A percentile compares a stretch with the other conserved stretches of the same genome.
These are phyloP conservation scores for Ophiocordyceps sinensis DNA, from an alignment of 2,329 filamentous ascomycete species.

Conservation along the genomic window DNA sequence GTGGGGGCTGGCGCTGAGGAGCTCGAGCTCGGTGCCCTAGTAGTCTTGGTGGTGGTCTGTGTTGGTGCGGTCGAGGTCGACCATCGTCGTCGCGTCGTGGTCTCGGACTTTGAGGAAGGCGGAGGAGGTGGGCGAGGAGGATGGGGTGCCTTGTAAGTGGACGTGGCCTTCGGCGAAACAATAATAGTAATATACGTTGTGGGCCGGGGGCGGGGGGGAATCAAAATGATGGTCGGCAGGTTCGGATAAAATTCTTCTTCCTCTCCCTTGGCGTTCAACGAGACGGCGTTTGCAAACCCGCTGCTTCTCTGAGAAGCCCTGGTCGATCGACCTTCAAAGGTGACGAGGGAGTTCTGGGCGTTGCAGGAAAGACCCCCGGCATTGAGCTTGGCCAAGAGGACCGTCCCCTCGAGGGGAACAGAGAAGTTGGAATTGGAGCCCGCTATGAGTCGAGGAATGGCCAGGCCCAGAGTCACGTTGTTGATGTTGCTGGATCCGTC, in stretches of 20 bases:
- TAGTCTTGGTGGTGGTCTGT: too few relatives aligned
- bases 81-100: too few relatives aligned
- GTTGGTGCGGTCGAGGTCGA: too few relatives aligned
- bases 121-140: neutral
- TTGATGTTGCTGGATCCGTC: slow-evolving; percentile 23
- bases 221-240: slow-evolving; percentile 3
- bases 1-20: neutral
- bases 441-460: slow-evolving; percentile 60
- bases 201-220: neutral
- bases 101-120: neutral
- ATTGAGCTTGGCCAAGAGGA: slow-evolving; percentile 65
- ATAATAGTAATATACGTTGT: too few relatives aligned
- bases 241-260: slow-evolving; percentile 1
- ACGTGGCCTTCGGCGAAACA: too few relatives aligned
- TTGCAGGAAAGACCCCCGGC: slow-evolving; percentile 62
- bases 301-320: slow-evolving; percentile 11
- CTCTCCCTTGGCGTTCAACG: neutral
- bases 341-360: slow-evolving; percentile 75
- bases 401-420: slow-evolving; percentile 55
- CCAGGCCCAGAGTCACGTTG: slow-evolving; percentile 69
- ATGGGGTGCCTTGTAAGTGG: neutral
- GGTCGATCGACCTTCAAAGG: slow-evolving; percentile 50
- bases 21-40: too few relatives aligned
- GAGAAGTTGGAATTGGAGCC: slow-evolving; percentile 54
- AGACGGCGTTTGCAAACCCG: neutral